Evolutionary conservation across 257 asterid species (phyloP), one percentile per base, ranked within the genome.

Genomic region (Solanum chiquidenum): DNA sequence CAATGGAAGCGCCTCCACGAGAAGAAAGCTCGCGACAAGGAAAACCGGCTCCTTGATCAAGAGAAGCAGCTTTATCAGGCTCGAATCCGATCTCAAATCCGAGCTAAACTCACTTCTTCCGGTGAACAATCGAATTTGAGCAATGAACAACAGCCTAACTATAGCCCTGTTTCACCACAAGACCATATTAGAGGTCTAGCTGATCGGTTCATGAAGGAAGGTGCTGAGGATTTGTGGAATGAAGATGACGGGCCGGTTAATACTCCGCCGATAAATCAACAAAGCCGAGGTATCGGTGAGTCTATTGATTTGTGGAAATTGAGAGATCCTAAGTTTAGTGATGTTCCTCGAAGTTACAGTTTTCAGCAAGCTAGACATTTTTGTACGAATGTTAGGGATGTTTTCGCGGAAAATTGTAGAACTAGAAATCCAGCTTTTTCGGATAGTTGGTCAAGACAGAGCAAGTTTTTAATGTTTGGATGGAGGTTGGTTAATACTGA

Each of bases 1-100:
- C 99, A 97, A 88, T 97, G 99, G 99, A 97, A 95, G 76, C 98
- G 99, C 76, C 91, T 95, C 92, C 99, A 95, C 93, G 98, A 97
- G 93, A 97, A 95, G 76, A 95, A 95, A 87, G 99, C 99, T 44
- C 91, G 96, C 20, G 98, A 95, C 33, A 97, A 97, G 69, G 99
- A 95, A 91, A 94, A 90, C 27, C 95, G 93, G 25, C 98, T 95
- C 21, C 98, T 97, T 52, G 95, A 94, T 10, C 98, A 97, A 83
- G 99, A 97, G 58, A 97, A 97, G 60, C 99, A 97, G 88, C 88
- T 97, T 60, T 97, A 95, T 87, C 95, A 97, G 79, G 96, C 99
- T 27, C 91, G 99, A 85, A 82, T 95, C 12, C 93, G 99, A 20
- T 95, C 99, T n/a, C 93, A 94, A 46, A 95, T 95, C 37, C 94